Base-by-base conservation (phyloP, 2,329 filamentous ascomycete species). In the Alternaria triticimaculans region DNA sequence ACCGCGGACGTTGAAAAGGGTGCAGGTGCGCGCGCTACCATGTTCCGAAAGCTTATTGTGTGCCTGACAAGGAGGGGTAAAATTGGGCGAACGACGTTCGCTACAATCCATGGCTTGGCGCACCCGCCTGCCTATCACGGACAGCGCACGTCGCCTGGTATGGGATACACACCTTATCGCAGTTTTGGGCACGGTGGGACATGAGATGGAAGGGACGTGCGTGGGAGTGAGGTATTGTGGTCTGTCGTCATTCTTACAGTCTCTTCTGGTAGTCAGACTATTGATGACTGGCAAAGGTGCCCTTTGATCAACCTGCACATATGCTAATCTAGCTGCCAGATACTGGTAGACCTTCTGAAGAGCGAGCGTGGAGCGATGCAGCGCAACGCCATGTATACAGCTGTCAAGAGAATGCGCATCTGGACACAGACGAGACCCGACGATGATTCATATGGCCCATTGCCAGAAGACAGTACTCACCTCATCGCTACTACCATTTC, bases 71-170 rank as follows among this genome's bases (percentile, higher is more conserved):
- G 41, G 51, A 41, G 49, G 43, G 37, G 48, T 45, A 45, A 37
- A 49, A 41, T 41, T 41, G 37, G 53, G 48, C 54, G 62, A 65
- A 65, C 63, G 59, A 58, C 63, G 63, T 65, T 65, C 59, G 55
- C 54, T 58, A 58, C 55, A 65, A 65, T 65, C 63, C 14, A 65
- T 55, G 55, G 63, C 59, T 62, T 56, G 55, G 59, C 37, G 26
- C 10, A 4, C 18, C 2, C 23, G 48, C 49, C 50, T 59, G 46
- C 59, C 59, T 44, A 44, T 58, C 48, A 41, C 37, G 59, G 59
- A 48, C 54, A 30, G 33, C 55, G 21, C 43, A 25, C 11, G 10
- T 3, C 28, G 26, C 21, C 50, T 14, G 30, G 45, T 51, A 58
- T 18, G 14, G 28, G 55, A 43, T 41, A 51, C 55, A 49, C 55